phyloP scores from a whole-genome alignment of 805 yeast species.

The Naumovozyma dairenensis region DNA sequence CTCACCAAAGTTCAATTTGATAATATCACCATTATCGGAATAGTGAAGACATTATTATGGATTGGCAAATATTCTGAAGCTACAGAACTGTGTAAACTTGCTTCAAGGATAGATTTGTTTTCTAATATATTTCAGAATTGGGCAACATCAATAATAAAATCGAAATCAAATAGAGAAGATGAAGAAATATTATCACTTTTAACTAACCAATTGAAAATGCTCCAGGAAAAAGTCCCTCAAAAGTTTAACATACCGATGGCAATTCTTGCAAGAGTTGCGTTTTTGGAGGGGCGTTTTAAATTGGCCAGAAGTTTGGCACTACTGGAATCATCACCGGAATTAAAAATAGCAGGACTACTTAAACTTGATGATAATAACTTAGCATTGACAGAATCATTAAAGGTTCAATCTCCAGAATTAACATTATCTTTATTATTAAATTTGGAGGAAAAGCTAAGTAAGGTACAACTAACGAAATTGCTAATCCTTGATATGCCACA shows the following conservation, averaged over 20 bases:
- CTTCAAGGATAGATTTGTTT: slow-evolving; percentile 36
- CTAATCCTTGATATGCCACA: slow-evolving; percentile 36
- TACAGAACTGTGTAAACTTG: slow-evolving; percentile 46
- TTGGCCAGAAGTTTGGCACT: slow-evolving; percentile 60
- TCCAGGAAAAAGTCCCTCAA: too few species aligned
- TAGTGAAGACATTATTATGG: slow-evolving; percentile 48
- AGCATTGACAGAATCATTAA: slow-evolving; percentile 60
- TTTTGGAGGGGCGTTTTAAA: slow-evolving; percentile 59
- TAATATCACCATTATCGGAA: slow-evolving; percentile 42
- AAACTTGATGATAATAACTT: slow-evolving; percentile 62
- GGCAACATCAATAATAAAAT: slow-evolving; percentile 64
- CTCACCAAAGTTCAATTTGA: slow-evolving; percentile 50
- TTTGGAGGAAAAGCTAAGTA: slow-evolving; percentile 42
- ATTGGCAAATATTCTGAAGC: slow-evolving; percentile 56
- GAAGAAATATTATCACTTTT: slow-evolving; percentile 44
- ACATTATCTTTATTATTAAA: slow-evolving; percentile 37
- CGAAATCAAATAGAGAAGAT: slow-evolving; percentile 47
- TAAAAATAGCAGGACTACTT: slow-evolving; percentile 54
- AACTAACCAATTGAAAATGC: slow-evolving; percentile 12
- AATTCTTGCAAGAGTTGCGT: slow-evolving; percentile 19
- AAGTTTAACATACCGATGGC: slow-evolving; percentile 33
- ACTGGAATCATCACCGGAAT: slow-evolving; percentile 48
- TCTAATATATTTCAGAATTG: slow-evolving; percentile 55
- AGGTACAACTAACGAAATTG: slow-evolving; percentile 60
- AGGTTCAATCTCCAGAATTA: slow-evolving; percentile 50